These are phyloP conservation scores for Pythium vanterpoolii DNA, from an alignment of 352 stramenopile genomes.

Conservation along the genomic window DNA sequence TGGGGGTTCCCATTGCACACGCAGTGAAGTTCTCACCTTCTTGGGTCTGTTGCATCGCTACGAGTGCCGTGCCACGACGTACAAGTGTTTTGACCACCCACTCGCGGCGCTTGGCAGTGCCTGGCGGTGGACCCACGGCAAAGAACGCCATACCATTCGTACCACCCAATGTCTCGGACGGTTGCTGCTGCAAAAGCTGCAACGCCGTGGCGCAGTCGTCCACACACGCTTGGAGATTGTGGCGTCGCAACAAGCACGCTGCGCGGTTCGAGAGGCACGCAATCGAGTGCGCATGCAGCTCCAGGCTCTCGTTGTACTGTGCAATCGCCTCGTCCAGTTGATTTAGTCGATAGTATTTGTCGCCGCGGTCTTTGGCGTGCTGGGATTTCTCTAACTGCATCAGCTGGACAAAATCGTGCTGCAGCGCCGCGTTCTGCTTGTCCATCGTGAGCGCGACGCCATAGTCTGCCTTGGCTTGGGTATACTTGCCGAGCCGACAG, in stretches of 20 bases:
- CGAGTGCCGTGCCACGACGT: slow-evolving; percentile 51
- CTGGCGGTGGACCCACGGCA: slow-evolving; percentile 43
- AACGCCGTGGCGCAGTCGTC: slow-evolving; percentile 60
- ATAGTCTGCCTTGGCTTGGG: slow-evolving; percentile 74
- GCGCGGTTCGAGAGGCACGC: slow-evolving; percentile 76
- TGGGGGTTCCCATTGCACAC: not conserved
- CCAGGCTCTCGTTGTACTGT: slow-evolving; percentile 58
- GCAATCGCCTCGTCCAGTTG: slow-evolving; percentile 40
- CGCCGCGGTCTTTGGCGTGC: slow-evolving; percentile 44
- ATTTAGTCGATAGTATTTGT: slow-evolving; percentile 40
- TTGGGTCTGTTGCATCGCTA: slow-evolving; percentile 29
- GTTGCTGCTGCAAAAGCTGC: slow-evolving; percentile 49
- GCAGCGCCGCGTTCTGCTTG: slow-evolving; percentile 57
- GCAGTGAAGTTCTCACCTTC: slow-evolving; percentile 30
- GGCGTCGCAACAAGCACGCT: slow-evolving; percentile 53
- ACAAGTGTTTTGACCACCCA: slow-evolving; percentile 82
- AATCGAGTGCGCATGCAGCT: slow-evolving; percentile 56
- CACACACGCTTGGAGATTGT: slow-evolving; percentile 48
- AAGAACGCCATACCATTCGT: slow-evolving; percentile 46
- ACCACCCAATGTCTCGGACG: not conserved
- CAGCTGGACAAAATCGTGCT: slow-evolving; percentile 68
- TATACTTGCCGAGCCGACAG: slow-evolving; percentile 56
- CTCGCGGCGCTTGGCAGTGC: slow-evolving; percentile 47
- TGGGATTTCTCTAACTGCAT: slow-evolving; percentile 52
- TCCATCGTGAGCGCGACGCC: slow-evolving; percentile 76